phyloP scores from a whole-genome alignment of 768 basidiomycete genomes.

The Cytidiella melzeri region DNA sequence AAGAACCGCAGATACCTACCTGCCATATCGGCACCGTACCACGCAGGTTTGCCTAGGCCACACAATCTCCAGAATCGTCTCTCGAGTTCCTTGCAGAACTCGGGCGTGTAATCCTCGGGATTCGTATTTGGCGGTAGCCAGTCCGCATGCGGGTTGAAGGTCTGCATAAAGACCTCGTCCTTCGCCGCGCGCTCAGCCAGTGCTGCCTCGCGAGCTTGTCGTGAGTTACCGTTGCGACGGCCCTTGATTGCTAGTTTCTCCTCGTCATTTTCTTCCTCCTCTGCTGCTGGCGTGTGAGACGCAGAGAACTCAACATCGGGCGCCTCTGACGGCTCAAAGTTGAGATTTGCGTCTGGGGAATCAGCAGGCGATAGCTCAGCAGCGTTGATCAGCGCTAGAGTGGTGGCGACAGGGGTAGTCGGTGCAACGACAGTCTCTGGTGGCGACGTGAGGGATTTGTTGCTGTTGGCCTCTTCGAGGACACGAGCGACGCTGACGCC shows the following conservation, averaged over 20 bases:
- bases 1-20: slow-evolving; percentile 50
- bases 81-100: slow-evolving; percentile 85
- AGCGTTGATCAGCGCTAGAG: background rate
- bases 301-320: background rate
- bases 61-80: slow-evolving; percentile 90
- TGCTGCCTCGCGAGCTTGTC: slow-evolving; percentile 40
- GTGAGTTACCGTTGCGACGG: slow-evolving; percentile 35
- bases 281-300: slow-evolving; percentile 17
- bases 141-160: slow-evolving; percentile 63
- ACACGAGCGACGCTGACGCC: slow-evolving; percentile 6
- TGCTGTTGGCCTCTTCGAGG: slow-evolving; percentile 9
- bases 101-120: slow-evolving; percentile 75
- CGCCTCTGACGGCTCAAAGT: background rate
- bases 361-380: slow-evolving; percentile 1
- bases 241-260: slow-evolving; percentile 33
- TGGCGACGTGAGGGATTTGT: slow-evolving; percentile 25
- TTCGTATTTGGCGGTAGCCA: slow-evolving; percentile 79
- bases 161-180: slow-evolving; percentile 53
- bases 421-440: slow-evolving; percentile 32
- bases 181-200: slow-evolving; percentile 40
- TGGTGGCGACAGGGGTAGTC: background rate
- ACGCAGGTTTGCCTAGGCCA: slow-evolving; percentile 82
- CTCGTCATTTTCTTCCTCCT: slow-evolving; percentile 21
- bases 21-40: slow-evolving; percentile 97
- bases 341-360: background rate